Evolutionary conservation across 2,329 filamentous ascomycete genomes (phyloP).

Genomic region (Colletotrichum sp.): DNA sequence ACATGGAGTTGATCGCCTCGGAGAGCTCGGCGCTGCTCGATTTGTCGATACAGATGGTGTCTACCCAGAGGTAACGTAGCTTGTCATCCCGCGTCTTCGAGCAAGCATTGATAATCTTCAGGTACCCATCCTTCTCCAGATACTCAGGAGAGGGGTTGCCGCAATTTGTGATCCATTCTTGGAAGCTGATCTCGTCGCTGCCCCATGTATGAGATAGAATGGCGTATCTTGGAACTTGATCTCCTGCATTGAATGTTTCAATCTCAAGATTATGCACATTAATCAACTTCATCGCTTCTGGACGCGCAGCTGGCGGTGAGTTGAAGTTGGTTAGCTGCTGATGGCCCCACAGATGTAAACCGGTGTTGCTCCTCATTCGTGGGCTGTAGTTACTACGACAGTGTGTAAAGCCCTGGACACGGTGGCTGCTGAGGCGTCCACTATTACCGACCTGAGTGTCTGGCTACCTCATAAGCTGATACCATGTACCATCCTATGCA

Average conservation of each 20-base stretch:
- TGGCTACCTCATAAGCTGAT: not conserved
- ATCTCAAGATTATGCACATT: slow-evolving; percentile 25
- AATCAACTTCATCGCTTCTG: slow-evolving; percentile 30
- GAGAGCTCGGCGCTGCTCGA: slow-evolving; percentile 32
- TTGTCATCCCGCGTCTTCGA: not conserved
- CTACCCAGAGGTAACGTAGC: slow-evolving; percentile 31
- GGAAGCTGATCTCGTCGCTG: slow-evolving; percentile 30
- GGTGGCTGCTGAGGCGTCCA: not conserved
- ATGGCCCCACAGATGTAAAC: not conserved
- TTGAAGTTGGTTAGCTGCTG: not conserved
- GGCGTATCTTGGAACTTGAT: slow-evolving; percentile 27
- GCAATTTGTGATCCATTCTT: slow-evolving; percentile 22
- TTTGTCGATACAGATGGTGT: slow-evolving; percentile 38
- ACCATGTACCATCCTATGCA: not conserved
- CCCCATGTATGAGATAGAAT: slow-evolving; percentile 42
- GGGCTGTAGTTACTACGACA: not conserved
- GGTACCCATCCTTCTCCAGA: not conserved
- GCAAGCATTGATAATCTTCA: slow-evolving; percentile 7
- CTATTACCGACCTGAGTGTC: not conserved
- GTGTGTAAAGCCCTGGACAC: not conserved
- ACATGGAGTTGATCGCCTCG: slow-evolving; percentile 32
- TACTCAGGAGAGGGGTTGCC: not conserved
- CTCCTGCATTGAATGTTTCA: slow-evolving; percentile 25
- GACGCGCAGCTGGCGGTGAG: not conserved
- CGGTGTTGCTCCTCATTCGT: not conserved